phyloP scores from a whole-genome alignment of 345 rosid species.

The Turnera subulata region DNA sequence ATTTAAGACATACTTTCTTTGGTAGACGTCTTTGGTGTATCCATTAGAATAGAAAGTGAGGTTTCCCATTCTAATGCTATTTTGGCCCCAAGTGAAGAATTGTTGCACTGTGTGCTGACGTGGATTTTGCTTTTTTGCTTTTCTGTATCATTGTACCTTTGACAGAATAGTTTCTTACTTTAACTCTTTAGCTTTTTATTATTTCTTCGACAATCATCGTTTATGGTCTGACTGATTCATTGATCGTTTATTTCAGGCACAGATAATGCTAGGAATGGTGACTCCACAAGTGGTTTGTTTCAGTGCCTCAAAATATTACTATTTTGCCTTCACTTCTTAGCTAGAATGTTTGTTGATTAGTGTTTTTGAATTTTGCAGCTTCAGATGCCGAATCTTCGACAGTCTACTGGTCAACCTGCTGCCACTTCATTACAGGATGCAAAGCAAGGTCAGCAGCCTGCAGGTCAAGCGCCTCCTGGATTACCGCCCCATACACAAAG shows the following conservation, averaged over 20 bases:
- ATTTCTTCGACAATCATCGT: not conserved
- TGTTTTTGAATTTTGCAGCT: constrained; percentile 44
- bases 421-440: constrained; percentile 42
- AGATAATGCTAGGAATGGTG: constrained; percentile 83
- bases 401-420: constrained; percentile 46
- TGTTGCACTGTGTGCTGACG: no score
- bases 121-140: no score
- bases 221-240: constrained; percentile 15
- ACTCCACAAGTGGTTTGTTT: constrained; percentile 73
- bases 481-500: constrained; percentile 53
- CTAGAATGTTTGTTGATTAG: constrained; percentile 6
- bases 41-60: no score
- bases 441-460: constrained; percentile 41
- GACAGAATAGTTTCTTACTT: constrained; percentile 4
- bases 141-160: no score
- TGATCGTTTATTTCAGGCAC: constrained; percentile 49
- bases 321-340: constrained; percentile 9
- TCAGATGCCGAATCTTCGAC: constrained; percentile 65
- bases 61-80: no score
- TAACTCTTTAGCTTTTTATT: not conserved
- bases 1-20: no score
- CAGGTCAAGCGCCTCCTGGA: constrained; percentile 37
- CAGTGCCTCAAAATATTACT: constrained; percentile 3
- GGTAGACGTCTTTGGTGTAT: no score
- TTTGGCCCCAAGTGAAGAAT: no score